Percentiles rank a stretch among this genome's conserved stretches.
These are phyloP conservation scores for Fraxinus baroniana DNA, from an alignment of 305 asterid genomes.

Conservation along the genomic window DNA sequence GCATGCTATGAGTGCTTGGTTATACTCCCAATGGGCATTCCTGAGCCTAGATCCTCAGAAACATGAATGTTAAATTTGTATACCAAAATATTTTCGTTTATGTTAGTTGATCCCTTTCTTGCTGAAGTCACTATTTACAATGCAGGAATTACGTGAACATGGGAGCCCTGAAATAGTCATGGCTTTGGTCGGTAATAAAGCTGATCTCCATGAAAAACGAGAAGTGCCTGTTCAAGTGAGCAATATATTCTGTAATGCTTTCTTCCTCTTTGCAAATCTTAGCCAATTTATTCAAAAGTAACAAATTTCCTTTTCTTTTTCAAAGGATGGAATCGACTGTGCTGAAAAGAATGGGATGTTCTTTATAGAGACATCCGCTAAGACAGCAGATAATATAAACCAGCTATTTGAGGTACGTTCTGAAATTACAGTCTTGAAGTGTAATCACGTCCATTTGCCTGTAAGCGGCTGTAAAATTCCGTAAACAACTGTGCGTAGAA, in stretches of 20 bases:
- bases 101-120: constrained; percentile 2
- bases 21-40: background rate
- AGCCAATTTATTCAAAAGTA: background rate
- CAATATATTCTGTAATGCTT: constrained; percentile 10
- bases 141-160: constrained; percentile 89
- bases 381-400: constrained; percentile 99
- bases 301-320: constrained; percentile 8
- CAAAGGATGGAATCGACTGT: constrained; percentile 77
- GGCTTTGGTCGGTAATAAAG: constrained; percentile 98
- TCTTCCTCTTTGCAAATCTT: background rate
- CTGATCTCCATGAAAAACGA: constrained; percentile 87
- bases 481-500: background rate
- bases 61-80: background rate
- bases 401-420: constrained; percentile 89
- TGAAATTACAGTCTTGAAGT: background rate
- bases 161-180: constrained; percentile 94
- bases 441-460: background rate
- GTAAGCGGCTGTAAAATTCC: background rate
- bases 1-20: background rate
- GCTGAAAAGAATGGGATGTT: constrained; percentile 97
- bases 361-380: constrained; percentile 96
- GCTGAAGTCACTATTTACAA: constrained; percentile 18
- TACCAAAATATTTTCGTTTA: background rate
- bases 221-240: constrained; percentile 83
- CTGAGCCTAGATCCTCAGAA: background rate